Base-by-base conservation (phyloP, 2,329 filamentous ascomycete genomes). In the Ampelomyces quisqualis region DNA sequence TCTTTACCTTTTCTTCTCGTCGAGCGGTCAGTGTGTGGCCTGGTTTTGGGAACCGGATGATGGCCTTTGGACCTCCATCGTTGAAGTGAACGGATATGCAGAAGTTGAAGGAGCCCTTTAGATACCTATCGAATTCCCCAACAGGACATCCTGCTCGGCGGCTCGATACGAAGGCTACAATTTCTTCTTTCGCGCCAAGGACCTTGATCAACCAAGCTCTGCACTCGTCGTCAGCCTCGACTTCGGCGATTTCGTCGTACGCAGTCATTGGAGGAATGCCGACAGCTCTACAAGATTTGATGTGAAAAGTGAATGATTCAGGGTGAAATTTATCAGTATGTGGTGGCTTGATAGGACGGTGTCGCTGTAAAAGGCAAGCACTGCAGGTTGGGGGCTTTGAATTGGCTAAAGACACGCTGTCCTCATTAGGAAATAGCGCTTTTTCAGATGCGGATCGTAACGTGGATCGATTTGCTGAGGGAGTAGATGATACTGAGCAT, bases 1-100 rank as follows among this genome's bases (percentile, higher is more conserved):
- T 50, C 31, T 9, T 13, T 4, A 39, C 38, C 34, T 52, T 50
- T 24, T 53, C 49, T 1, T 53, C 49, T n/a, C 40, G 43, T 11
- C 14, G 19, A 29, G 23, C 14, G 23, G 43, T 45, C 2, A 30
- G 28, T 10, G 37, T 39, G 36, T 43, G 42, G 11, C 46, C 49
- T 24, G 20, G 44, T 14, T 35, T 39, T 43, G 45, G 40, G 20
- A 51, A 48, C 5, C 26, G 26, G 13, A 28, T 28, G 7, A 28
- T 28, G 26, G 26, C 26, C 5, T 28, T 10, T 40, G 43, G 22
- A 44, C 7, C 26, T 13, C 26, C 26, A 9, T 28, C n/a, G 26
- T n/a, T 28, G 26, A 28, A 28, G 5, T 5, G 7, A 13, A 28
- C 26, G 7, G 5, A 5, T 5, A 28, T 6, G n/a, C 26, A 9